These are phyloP conservation scores for Yamadazyma diospyri DNA, from an alignment of 1,139 yeast genomes.

Conservation along the genomic window DNA sequence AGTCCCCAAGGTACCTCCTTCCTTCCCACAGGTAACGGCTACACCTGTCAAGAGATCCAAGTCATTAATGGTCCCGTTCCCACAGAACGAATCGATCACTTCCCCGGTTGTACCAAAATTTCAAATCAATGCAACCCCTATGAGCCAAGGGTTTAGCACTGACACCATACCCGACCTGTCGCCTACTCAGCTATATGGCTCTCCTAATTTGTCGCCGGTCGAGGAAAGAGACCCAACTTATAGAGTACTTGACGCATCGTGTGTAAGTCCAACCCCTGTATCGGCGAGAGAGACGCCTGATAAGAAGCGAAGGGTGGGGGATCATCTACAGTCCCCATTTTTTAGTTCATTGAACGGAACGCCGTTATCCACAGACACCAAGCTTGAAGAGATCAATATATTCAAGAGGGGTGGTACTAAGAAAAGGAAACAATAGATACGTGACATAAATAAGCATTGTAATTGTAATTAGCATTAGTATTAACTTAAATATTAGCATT, in stretches of 20 bases:
- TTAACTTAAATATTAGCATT: not conserved
- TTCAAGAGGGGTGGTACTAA: slow-evolving; percentile 8
- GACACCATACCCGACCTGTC: slow-evolving; percentile 5
- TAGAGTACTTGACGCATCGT: slow-evolving; percentile 1
- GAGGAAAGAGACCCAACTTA: slow-evolving; percentile 3
- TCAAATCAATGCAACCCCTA: slow-evolving; percentile 2
- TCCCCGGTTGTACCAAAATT: slow-evolving; percentile 3
- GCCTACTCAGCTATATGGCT: slow-evolving; percentile 1
- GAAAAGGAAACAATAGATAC: slow-evolving; percentile 2
- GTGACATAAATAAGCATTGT: not conserved
- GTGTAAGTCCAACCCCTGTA: slow-evolving; percentile 8
- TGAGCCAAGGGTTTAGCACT: not conserved
- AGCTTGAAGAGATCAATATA: slow-evolving; percentile 3
- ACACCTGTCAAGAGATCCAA: slow-evolving; percentile 14
- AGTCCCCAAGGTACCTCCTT: too few species aligned
- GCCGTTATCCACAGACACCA: slow-evolving; percentile 11
- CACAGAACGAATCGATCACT: not conserved
- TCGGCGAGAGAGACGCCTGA: slow-evolving; percentile 18
- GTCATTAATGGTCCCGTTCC: slow-evolving; percentile 1
- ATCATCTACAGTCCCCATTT: slow-evolving; percentile 31
- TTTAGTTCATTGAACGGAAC: slow-evolving; percentile 24
- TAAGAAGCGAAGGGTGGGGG: slow-evolving; percentile 27
- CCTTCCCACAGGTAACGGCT: slow-evolving; percentile 15
- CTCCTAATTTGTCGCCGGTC: slow-evolving; percentile 5
- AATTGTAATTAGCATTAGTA: not conserved